Conservation (phyloP, 768 basidiomycete genomes). For the Kwoniella botswanensis region DNA sequence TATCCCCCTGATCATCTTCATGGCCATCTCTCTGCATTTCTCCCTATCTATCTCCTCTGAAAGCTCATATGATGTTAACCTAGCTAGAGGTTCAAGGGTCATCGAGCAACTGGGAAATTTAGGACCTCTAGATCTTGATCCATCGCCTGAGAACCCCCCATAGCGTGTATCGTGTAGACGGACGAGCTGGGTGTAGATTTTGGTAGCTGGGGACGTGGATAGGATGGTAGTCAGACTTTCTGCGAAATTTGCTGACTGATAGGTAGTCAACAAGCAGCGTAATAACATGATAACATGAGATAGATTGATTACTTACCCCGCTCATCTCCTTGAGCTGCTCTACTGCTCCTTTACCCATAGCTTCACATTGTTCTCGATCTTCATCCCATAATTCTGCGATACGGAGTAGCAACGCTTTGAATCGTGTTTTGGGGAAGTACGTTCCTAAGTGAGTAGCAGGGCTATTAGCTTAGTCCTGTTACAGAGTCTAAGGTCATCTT, state of each 20-base stretch:
- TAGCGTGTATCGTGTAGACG: conserved; percentile 53
- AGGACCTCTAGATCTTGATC: conserved; percentile 45
- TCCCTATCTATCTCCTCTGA: conserved; percentile 18
- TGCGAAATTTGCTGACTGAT: conserved; percentile 29
- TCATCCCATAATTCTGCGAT: conserved; percentile 51
- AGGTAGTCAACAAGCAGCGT: neutral
- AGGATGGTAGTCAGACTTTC: conserved; percentile 35
- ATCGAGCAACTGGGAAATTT: conserved; percentile 59
- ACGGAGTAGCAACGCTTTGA: conserved; percentile 38
- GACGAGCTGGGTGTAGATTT: conserved; percentile 42
- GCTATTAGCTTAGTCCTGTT: neutral
- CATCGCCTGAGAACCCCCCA: conserved; percentile 59
- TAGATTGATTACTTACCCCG: conserved; percentile 17
- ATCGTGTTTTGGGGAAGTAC: conserved; percentile 46
- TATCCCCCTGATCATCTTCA: conserved; percentile 48
- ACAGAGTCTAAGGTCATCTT: neutral
- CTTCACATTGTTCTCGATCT: conserved; percentile 39
- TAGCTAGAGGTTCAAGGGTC: conserved; percentile 47
- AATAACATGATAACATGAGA: too few species aligned
- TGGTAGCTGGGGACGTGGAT: conserved; percentile 15
- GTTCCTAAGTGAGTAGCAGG: conserved; percentile 36
- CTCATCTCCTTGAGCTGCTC: conserved; percentile 42
- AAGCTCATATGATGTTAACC: conserved; percentile 28
- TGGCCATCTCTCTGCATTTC: conserved; percentile 39
- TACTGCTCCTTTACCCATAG: conserved; percentile 42